Base-by-base conservation (phyloP, 305 asterid species). In the Ilex paraguariensis region DNA sequence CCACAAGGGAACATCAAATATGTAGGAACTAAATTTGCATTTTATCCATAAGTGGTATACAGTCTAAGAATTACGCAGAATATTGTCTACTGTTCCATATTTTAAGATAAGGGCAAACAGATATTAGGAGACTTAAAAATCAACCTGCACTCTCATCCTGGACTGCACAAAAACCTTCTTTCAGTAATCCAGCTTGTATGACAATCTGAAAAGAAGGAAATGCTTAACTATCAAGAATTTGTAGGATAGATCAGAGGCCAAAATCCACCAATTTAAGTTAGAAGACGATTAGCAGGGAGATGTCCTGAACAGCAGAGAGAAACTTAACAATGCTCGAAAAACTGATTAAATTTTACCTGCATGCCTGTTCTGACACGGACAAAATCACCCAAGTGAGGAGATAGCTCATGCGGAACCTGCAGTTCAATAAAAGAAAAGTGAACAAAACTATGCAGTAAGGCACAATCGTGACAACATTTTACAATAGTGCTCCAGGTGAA, bases 61-160 rank as follows among this genome's bases (percentile, higher is more conserved):
- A 36, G 6, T 36, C 6, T 36, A 36, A 36, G 42, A 36, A 36
- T 8, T 36, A 3, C 0, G 42, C 1, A 36, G 6, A 5, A 36
- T 5, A 36, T 36, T 36, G 6, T 36, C 7, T 4, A 36, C 6
- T 2, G 42, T 7, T 36, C 42, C 42, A 36, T 36, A 36, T 8
- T 36, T 36, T 5, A 36, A 36, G 42, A 5, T 8, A 36, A 5
- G 42, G 0, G 42, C 52, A 65, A 40, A 63, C 16, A 10, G n/a
- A 15, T 52, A 64, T 56, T 55, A 51, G 60, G 52, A 42, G 60
- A 40, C 32, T 44, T 42, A 53, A 46, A 66, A 51, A 68, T 69
- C 82, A 78, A 91, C 98, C 96, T 3, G 98, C 96, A 77, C 96
- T 91, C 84, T 88, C 98, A 75, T 91, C 98, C 77, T 91, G 98